Evolutionary conservation across 1,139 yeast genomes (phyloP).

Genomic region (Geotrichum europaeum): DNA sequence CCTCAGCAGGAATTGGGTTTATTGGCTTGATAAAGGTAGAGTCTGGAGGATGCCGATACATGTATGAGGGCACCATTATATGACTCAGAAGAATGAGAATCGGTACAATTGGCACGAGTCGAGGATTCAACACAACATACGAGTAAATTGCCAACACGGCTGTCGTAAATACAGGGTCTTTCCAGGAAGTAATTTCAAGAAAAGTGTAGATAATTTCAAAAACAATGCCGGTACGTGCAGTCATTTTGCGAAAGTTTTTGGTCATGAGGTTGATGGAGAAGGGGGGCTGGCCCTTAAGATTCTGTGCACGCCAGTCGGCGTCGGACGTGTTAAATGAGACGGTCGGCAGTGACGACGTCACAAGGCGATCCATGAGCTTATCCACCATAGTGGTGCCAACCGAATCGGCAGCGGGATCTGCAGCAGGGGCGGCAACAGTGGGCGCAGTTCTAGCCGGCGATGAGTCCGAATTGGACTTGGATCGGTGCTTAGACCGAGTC

Average conservation of each 20-base stretch:
- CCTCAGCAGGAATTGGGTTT: constrained; percentile 35
- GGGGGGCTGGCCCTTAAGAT: constrained; percentile 61
- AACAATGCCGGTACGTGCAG: constrained; percentile 50
- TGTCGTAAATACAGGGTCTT: constrained; percentile 54
- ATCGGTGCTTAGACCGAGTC: neutral
- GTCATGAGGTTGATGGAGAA: constrained; percentile 66
- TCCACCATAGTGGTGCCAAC: constrained; percentile 41
- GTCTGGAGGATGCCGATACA: constrained; percentile 40
- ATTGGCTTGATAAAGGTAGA: constrained; percentile 18
- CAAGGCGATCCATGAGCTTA: constrained; percentile 60
- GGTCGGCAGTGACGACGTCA: constrained; percentile 66
- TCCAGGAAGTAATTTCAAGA: constrained; percentile 63
- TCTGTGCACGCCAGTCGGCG: constrained; percentile 24
- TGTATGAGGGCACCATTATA: constrained; percentile 65
- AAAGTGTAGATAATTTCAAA: constrained; percentile 42
- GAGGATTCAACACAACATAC: constrained; percentile 58
- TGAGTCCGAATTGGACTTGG: neutral
- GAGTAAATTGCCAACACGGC: constrained; percentile 53
- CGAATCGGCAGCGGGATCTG: neutral
- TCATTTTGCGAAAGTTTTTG: constrained; percentile 58
- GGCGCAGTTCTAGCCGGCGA: neutral
- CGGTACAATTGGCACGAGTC: constrained; percentile 49
- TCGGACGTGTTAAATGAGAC: constrained; percentile 39
- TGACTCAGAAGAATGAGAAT: constrained; percentile 47
- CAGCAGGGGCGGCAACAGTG: neutral